A percentile compares a stretch with the other conserved stretches of the same genome.
Evolutionary conservation across 495 filamentous ascomycete species (phyloP).

Genomic region (Daldinia caldariorum): DNA sequence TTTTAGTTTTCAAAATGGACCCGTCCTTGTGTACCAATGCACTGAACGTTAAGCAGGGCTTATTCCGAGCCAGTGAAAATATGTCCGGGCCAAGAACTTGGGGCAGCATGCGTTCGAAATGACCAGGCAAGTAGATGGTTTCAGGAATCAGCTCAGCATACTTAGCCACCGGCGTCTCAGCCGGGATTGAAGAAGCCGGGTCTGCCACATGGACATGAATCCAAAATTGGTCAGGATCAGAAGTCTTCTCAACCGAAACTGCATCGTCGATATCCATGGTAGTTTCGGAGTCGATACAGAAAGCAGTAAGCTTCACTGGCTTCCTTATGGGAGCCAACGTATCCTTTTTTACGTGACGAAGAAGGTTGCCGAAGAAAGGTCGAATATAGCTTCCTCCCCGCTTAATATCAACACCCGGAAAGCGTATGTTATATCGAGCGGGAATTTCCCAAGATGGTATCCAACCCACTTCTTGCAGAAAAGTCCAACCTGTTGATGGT

Average conservation of each 20-base stretch:
- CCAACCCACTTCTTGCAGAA: constrained; percentile 87
- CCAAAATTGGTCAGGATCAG: constrained; percentile 73
- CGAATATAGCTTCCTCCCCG: constrained; percentile 52
- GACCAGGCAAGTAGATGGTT: constrained; percentile 80
- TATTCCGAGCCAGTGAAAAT: constrained; percentile 74
- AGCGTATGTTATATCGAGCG: constrained; percentile 66
- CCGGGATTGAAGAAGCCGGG: constrained; percentile 80
- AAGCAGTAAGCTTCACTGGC: constrained; percentile 79
- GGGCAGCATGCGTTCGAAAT: constrained; percentile 79
- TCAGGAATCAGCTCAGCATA: constrained; percentile 71
- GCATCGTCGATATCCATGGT: constrained; percentile 91
- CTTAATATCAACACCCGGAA: constrained; percentile 61
- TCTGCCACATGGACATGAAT: constrained; percentile 93
- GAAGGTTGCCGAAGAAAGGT: constrained; percentile 45
- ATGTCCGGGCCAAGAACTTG: constrained; percentile 61
- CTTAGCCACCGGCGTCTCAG: constrained; percentile 65
- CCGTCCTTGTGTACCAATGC: constrained; percentile 71
- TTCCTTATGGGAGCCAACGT: constrained; percentile 68
- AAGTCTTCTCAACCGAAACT: constrained; percentile 76
- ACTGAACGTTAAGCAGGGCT: constrained; percentile 84
- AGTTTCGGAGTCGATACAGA: constrained; percentile 78
- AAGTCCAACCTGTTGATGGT: constrained; percentile 67
- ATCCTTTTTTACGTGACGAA: constrained; percentile 47
- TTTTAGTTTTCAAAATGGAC: constrained; percentile 71
- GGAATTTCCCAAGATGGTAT: constrained; percentile 83